Base-by-base conservation (phyloP, 176 grass and related monocot genomes). In the Dendrocalamus sinicus region DNA sequence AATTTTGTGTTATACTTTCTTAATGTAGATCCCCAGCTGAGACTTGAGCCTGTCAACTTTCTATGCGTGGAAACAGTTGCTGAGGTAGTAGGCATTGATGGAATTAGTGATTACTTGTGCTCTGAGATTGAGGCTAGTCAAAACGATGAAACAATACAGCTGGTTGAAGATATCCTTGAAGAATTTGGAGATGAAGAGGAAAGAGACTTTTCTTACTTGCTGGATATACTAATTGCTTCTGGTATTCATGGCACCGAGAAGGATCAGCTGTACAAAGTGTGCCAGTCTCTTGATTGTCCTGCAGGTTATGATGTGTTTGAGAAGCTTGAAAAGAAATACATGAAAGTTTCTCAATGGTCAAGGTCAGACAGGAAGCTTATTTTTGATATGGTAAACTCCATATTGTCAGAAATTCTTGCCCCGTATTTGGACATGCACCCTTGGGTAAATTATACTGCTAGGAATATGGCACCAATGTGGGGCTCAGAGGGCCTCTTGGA, bases 311-410 rank as follows among this genome's bases (percentile, higher is more conserved):
- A 39, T 11, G 86, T 95, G 26, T 98, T 95, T 79, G 91, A 89
- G 35, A 95, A 95, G 78, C 89, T 98, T 54, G 91, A 98, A 83
- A 93, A 93, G 52, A 98, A 95, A 30, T 98, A 93, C 47, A 55
- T 13, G 16, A 88, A 92, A 22, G 52, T 95, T 71, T 16, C 52
- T 51, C 61, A 73, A n/a, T 98, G 93, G 93, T 87, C 89, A 48
- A 66, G 19, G 39, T 77, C 91, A 54, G 93, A 97, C 47, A 93
- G 91, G 79, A 97, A 85, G 76, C 80, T 97, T 85, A 81, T 93
- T 12, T 97, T 97, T 32, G 91, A 97, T 75, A 88, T 93, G 85
- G 79, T 82, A 5, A 97, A 95, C 81, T 90, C 80, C 23, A 83
- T 95, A 69, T 19, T 97, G n/a, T 89, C 91, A 2, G 91, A 95